Base-by-base conservation (phyloP, 2,329 filamentous ascomycete species). In the Fusarium haematococcum region DNA sequence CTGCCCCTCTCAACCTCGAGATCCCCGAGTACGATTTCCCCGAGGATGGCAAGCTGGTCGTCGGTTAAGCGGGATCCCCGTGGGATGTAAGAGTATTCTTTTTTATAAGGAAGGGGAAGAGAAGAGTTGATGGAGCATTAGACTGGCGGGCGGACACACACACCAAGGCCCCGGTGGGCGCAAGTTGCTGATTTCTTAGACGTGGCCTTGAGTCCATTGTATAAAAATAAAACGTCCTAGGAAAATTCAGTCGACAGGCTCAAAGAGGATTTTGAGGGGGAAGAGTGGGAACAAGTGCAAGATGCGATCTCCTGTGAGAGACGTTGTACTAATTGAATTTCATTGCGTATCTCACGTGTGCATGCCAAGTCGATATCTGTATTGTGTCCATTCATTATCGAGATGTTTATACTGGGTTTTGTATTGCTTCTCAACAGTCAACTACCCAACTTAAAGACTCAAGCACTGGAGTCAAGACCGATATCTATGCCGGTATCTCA, bases 1-100 rank as follows among this genome's bases (percentile, higher is more conserved):
- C 97, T 75, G 97, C 97, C 73, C 97, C 97, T 77, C 91, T 99
- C 82, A 99, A 99, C 90, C 92, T 99, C 83, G 97, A 98, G 89
- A 92, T 98, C 78, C 97, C 96, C 77, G 84, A 86, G 81, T 98
- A 98, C 89, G 94, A 94, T 81, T 98, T 99, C 91, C 92, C 94
- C 75, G 93, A 96, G 84, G 97, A 98, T 14, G 92, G 90, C 83
- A 92, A 92, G 86, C 89, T 99, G 79, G 86, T 98, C 79, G 97
- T 99, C 86, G 97, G 97, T 93, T 99, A 96, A 90, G 83, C 71
- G 67, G 72, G 54, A 23, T 30, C n/a, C 27, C 20, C 8, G 30
- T 20, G 56, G 65, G 77, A 67, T 80, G 78, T 80, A 79, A 70
- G 77, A 79, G 67, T 79, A 79, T 70, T 65, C 64, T 63, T 64